These are phyloP conservation scores for Aplosporella prunicola DNA, from an alignment of 2,329 filamentous ascomycete species.

Conservation along the genomic window DNA sequence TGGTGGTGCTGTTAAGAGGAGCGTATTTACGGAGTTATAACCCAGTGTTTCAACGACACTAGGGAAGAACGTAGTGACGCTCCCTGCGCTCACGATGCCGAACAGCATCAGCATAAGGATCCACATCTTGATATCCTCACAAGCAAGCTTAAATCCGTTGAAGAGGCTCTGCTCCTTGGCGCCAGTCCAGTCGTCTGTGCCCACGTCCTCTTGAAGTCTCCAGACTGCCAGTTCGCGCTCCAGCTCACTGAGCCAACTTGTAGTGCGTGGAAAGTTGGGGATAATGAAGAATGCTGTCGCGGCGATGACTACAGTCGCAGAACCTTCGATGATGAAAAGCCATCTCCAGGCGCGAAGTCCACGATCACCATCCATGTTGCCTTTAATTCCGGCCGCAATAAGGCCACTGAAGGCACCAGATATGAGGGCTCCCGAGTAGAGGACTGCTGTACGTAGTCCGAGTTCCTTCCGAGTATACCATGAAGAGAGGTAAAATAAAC, in stretches of 20 bases:
- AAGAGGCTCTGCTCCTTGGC: constrained; percentile 28
- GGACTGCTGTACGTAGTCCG: constrained; percentile 53
- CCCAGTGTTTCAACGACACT: constrained; percentile 37
- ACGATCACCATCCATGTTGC: constrained; percentile 50
- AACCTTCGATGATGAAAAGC: constrained; percentile 16
- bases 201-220: constrained; percentile 29
- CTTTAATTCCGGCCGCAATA: constrained; percentile 52
- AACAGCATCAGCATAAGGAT: constrained; percentile 30
- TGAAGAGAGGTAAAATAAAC: constrained; percentile 52
- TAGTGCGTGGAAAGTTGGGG: constrained; percentile 55
- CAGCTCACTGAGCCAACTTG: constrained; percentile 29
- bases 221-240: constrained; percentile 30
- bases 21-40: constrained; percentile 36
- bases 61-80: constrained; percentile 37
- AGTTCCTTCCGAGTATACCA: constrained; percentile 66
- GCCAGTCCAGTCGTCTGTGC: constrained; percentile 31
- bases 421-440: constrained; percentile 60
- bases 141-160: constrained; percentile 31
- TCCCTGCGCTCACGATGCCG: constrained; percentile 31
- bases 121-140: constrained; percentile 32
- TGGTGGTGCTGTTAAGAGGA: constrained; percentile 44
- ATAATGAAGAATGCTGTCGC: constrained; percentile 49
- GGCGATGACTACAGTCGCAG: constrained; percentile 43
- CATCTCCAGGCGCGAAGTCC: constrained; percentile 50
- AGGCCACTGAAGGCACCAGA: constrained; percentile 62